Evolutionary conservation across 2,329 filamentous ascomycete species (phyloP).

Genomic region (Helotiales sp.): DNA sequence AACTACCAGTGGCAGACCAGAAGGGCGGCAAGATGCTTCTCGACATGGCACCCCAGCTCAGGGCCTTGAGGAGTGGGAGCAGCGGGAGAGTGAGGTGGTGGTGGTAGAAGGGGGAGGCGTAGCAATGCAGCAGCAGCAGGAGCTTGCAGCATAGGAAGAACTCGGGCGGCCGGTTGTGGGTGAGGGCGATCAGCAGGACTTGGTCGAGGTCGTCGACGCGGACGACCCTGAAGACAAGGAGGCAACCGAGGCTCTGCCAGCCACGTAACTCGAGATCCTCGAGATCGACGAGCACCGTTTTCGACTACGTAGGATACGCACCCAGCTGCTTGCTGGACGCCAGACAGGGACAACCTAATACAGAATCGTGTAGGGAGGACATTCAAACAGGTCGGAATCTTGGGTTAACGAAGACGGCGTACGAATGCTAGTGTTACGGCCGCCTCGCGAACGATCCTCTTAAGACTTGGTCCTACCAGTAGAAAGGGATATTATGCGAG

Average conservation of each 20-base stretch:
- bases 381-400: slow-evolving; percentile 22
- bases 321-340: slow-evolving; percentile 17
- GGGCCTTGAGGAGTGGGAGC: slow-evolving; percentile 4
- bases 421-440: slow-evolving; percentile 19
- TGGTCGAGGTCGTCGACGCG: slow-evolving; percentile 9
- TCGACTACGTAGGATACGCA: slow-evolving; percentile 21
- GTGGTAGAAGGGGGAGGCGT: slow-evolving; percentile 6
- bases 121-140: slow-evolving; percentile 13
- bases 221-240: slow-evolving; percentile 18
- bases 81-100: slow-evolving; percentile 15
- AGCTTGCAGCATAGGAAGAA: slow-evolving; percentile 12
- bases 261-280: slow-evolving; percentile 14
- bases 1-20: slow-evolving; percentile 9
- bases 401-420: slow-evolving; percentile 28
- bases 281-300: slow-evolving; percentile 17
- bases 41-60: neutral
- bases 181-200: slow-evolving; percentile 18
- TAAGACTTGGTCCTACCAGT: slow-evolving; percentile 18
- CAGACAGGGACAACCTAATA: slow-evolving; percentile 23
- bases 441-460: slow-evolving; percentile 13
- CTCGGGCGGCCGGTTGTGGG: slow-evolving; percentile 13
- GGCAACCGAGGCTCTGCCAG: slow-evolving; percentile 17
- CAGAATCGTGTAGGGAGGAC: slow-evolving; percentile 22
- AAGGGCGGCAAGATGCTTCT: slow-evolving; percentile 8
- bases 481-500: slow-evolving; percentile 19